A percentile compares a stretch with the other conserved stretches of the same genome.
phyloP scores from a whole-genome alignment of 306 rosid genomes.

The Cucurbita moschata region DNA sequence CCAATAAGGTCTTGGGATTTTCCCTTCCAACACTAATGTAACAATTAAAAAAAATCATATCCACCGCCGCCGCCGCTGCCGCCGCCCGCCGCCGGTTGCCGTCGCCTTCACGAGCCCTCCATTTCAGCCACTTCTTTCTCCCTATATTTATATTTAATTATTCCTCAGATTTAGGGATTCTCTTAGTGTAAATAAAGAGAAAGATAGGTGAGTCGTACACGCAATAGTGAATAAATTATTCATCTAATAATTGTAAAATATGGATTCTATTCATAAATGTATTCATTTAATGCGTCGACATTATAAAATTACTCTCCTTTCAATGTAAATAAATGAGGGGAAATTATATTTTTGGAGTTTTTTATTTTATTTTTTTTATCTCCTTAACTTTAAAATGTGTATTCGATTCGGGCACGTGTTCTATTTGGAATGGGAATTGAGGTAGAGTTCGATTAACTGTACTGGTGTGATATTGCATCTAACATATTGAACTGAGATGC shows the following conservation, averaged over 20 bases:
- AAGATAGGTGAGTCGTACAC: slow-evolving; percentile 19
- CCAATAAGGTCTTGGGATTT: not conserved
- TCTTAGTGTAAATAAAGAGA: slow-evolving; percentile 17
- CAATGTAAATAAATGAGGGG: not conserved
- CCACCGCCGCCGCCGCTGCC: not conserved
- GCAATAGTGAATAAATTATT: slow-evolving; percentile 33
- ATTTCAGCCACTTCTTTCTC: slow-evolving; percentile 11
- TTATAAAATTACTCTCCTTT: not conserved
- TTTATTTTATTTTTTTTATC: not conserved
- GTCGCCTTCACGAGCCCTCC: slow-evolving; percentile 97
- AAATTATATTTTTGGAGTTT: not conserved
- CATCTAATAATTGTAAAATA: not conserved
- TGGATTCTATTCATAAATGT: not conserved
- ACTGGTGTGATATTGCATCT: too few relatives aligned
- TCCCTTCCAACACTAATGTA: not conserved
- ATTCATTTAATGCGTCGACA: not conserved
- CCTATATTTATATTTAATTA: not conserved
- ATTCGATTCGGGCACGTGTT: too few relatives aligned
- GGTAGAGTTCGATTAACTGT: not conserved
- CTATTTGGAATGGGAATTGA: not conserved
- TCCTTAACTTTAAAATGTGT: not conserved
- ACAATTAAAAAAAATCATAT: not conserved
- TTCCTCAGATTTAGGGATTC: slow-evolving; percentile 41
- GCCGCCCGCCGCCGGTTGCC: slow-evolving; percentile 23
- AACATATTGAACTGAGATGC: too few relatives aligned